A percentile compares a stretch with the other conserved stretches of the same genome.
These are phyloP conservation scores for Coemansia sp. DNA, from an alignment of 192 early-diverging fungal genomes.

Conservation along the genomic window DNA sequence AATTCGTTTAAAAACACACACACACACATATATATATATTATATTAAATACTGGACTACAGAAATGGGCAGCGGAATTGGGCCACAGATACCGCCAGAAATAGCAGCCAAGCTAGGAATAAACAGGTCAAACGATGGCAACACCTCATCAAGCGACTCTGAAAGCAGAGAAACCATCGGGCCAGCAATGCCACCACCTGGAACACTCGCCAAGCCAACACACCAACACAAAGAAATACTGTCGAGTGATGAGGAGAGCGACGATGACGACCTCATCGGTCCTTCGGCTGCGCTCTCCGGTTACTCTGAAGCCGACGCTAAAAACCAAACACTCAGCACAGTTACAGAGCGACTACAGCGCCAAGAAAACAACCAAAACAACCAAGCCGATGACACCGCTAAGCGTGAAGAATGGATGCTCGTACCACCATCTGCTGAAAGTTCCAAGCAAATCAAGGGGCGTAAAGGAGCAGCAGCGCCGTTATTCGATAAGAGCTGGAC, in stretches of 20 bases:
- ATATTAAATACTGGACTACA: no score
- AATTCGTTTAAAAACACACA: not conserved
- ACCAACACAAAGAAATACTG: not conserved
- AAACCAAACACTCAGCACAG: conserved; percentile 17
- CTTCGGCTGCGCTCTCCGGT: conserved; percentile 23
- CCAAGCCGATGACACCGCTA: not conserved
- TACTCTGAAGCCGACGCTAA: conserved; percentile 13
- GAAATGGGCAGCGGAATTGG: conserved; percentile 22
- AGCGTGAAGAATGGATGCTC: conserved; percentile 44
- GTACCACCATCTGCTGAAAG: conserved; percentile 29
- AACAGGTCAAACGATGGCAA: not conserved
- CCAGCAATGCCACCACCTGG: conserved; percentile 30
- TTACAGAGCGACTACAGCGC: conserved; percentile 10
- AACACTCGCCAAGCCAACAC: not conserved
- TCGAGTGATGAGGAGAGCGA: not conserved
- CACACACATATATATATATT: no score
- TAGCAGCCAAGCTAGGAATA: conserved; percentile 39
- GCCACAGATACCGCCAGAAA: conserved; percentile 43
- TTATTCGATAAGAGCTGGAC: conserved; percentile 48
- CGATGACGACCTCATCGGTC: conserved; percentile 19
- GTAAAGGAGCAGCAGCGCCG: conserved; percentile 1
- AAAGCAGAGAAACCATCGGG: conserved; percentile 9
- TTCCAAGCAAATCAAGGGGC: not conserved
- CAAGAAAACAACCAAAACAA: not conserved
- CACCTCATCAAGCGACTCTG: not conserved